phyloP scores from a whole-genome alignment of 306 rosid genomes.

The Hippophae rhamnoides region DNA sequence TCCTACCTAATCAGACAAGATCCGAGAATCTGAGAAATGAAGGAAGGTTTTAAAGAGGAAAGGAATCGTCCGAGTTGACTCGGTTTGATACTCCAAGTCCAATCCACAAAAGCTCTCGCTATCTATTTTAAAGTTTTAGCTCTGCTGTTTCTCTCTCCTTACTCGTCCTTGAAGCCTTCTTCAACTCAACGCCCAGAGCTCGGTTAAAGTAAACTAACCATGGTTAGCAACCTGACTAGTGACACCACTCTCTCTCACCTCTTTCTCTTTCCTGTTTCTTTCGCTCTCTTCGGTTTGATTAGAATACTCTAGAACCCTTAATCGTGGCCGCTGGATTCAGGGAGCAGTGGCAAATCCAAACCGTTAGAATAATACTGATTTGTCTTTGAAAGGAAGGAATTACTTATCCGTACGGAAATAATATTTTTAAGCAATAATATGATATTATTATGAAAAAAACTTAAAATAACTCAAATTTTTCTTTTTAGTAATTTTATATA shows the following conservation, averaged over 20 bases:
- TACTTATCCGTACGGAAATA: too few relatives aligned
- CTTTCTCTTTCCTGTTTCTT: background rate
- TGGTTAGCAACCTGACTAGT: conserved; percentile 38
- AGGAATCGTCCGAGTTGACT: conserved; percentile 43
- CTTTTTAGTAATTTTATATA: too few relatives aligned
- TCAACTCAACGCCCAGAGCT: too few relatives aligned
- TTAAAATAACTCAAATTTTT: too few relatives aligned
- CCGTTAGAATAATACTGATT: conserved; percentile 20
- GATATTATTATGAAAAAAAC: too few relatives aligned
- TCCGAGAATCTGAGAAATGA: conserved; percentile 12
- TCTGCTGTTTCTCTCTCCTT: conserved; percentile 8
- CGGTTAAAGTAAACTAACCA: too few relatives aligned
- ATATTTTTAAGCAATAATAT: too few relatives aligned
- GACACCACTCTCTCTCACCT: background rate
- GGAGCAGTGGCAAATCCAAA: conserved; percentile 3
- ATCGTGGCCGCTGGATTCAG: conserved; percentile 27
- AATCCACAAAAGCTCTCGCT: conserved; percentile 18
- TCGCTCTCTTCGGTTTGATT: conserved; percentile 6
- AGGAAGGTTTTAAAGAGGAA: background rate
- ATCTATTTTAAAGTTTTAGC: background rate
- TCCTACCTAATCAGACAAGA: background rate
- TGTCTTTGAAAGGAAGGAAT: background rate
- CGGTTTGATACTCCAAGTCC: conserved; percentile 19
- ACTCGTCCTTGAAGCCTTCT: too few relatives aligned
- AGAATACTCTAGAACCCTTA: conserved; percentile 61